Base-by-base conservation (phyloP, 2,329 filamentous ascomycete species). In the Aspergillus bombycis region DNA sequence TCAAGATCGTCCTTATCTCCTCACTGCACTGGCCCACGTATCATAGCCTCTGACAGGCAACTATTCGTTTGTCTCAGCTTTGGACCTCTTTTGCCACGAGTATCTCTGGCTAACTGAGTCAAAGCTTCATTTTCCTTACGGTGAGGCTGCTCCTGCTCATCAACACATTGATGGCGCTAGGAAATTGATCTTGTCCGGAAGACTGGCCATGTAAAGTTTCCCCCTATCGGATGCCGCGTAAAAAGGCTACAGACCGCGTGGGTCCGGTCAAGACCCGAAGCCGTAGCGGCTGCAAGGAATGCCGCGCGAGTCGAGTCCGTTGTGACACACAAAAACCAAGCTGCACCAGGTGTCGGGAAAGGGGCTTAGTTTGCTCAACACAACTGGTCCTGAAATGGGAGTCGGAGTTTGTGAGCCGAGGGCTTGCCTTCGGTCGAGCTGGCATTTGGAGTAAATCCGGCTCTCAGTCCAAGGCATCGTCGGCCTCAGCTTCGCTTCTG, bases 381-480 rank as follows among this genome's bases (percentile, higher is more conserved):
- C 73, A 77, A 61, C 65, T 80, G 68, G 69, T 74, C 50, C 59
- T 78, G 14, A 78, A 78, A 69, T 78, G 76, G 76, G 71, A 78
- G 64, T 74, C 75, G 3, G 80, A 81, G 61, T 81, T 79, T 64
- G 67, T 67, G 58, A 77, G 72, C 58, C 77, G 77, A 10, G 80
- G 79, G 12, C 66, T 79, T 58, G 79, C 80, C 6, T 81, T 81
- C 69, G 80, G 80, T 5, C 72, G 79, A 58, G 70, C 77, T 28
- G 79, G 80, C 41, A 74, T 80, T 41, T 81, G 80, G 79, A 78
- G 69, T 61, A 78, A 78, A 64, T 59, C 64, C 14, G 65, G 66
- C 23, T 34, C 60, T 43, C 62, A 62, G 36, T 67, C 63, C 36
- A 68, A 67, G 64, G 57, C 66, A 57, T 62, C 67, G 52, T 36